Evolutionary conservation across 306 rosid genomes (phyloP).

Genomic region (Luffa acutangula): DNA sequence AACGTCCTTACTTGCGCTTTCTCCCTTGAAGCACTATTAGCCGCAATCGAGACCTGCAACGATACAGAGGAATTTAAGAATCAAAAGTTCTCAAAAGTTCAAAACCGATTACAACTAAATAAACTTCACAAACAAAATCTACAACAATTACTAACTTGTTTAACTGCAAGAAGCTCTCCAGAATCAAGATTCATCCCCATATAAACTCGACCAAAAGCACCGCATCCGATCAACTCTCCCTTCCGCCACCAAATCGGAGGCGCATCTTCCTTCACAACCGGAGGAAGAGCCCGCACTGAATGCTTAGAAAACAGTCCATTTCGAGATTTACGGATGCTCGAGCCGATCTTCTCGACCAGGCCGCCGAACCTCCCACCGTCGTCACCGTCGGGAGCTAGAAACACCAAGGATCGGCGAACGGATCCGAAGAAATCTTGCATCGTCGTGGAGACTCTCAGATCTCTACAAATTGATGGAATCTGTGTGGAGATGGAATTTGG

Average conservation of each 20-base stretch:
- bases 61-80: neutral
- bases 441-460: slow-evolving; percentile 5
- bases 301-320: slow-evolving; percentile 46
- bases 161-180: slow-evolving; percentile 88
- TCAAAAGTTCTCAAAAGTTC: slow-evolving; percentile 5
- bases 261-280: slow-evolving; percentile 14
- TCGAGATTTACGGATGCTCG: slow-evolving; percentile 67
- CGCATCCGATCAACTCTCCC: slow-evolving; percentile 81
- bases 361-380: slow-evolving; percentile 43
- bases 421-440: slow-evolving; percentile 79
- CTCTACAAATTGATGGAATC: neutral
- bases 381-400: slow-evolving; percentile 32
- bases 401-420: slow-evolving; percentile 69
- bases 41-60: slow-evolving; percentile 68
- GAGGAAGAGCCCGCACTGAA: slow-evolving; percentile 31
- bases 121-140: neutral
- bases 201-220: slow-evolving; percentile 83
- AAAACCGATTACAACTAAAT: neutral
- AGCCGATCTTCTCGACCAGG: slow-evolving; percentile 61
- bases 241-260: slow-evolving; percentile 81
- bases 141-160: slow-evolving; percentile 35
- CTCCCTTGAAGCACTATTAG: slow-evolving; percentile 58
- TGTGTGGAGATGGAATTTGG: neutral
- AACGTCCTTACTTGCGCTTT: slow-evolving; percentile 49
- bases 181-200: slow-evolving; percentile 97